Evolutionary conservation across 257 asterid genomes (phyloP), one percentile per base, ranked within the genome.

Genomic region (Solanum sejunctum): DNA sequence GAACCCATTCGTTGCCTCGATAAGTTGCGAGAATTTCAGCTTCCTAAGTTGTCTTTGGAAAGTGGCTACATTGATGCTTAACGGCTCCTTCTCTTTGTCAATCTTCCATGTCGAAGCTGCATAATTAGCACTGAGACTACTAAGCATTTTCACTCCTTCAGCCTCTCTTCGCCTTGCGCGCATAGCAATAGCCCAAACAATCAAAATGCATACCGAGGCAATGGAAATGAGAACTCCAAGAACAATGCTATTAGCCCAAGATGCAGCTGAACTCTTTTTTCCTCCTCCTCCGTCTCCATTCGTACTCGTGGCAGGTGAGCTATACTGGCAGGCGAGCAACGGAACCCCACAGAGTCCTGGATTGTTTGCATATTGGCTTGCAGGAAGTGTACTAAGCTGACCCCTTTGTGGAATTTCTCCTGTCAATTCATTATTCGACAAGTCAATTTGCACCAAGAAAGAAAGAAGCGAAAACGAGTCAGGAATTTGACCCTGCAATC

Each of bases 341-440:
- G 99, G 99, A 63, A 96, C 97, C 0, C 99, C 99, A 70, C 99
- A 96, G 13, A 96, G 87, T 17, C 99, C 99, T 2, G 99, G 99
- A 85, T 96, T 96, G 67, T 93, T 91, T 2, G 88, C 97, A 60
- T 89, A 96, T 80, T 96, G 99, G 47, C 85, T 91, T 3, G 98
- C 99, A 3, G 99, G 99, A 18, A 96, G 98, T 15, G 98, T 96
- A 81, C 99, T 96, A 1, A 96, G 95, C 85, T 96, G 99, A 3
- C 99, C 99, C 26, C 95, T 90, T 28, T 91, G 85, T 4, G 99
- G 99, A 69, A 96, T 96, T 83, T 95, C 91, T 3, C 99, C 98
- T 0, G 99, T 96, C n/a, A 96, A 88, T 56, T 96, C 98, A 18
- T 96, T 96, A 86, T 91, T 87, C 8, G 99, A 96, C 28, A 96